Percentiles rank a stretch among this genome's conserved stretches.
phyloP scores from a whole-genome alignment of 805 yeast genomes.

The Phaffomyces antillensis region DNA sequence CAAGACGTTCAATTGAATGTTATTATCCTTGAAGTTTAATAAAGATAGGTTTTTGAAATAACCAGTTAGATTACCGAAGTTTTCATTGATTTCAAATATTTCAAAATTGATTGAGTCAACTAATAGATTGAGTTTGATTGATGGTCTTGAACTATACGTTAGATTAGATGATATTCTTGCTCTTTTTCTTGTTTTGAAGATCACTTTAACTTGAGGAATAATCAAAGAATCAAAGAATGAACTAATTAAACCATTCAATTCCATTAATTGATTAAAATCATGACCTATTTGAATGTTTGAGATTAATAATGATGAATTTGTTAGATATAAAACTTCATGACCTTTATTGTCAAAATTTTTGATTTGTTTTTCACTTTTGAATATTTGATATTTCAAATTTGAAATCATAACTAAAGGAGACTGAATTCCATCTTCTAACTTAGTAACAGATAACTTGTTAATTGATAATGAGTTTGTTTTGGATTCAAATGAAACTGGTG shows the following conservation, averaged over 20 bases:
- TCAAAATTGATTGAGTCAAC: slow-evolving; percentile 11
- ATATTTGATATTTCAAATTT: slow-evolving; percentile 16
- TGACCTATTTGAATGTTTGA: slow-evolving; percentile 25
- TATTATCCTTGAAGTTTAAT: slow-evolving; percentile 12
- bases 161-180: slow-evolving; percentile 17
- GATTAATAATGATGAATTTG: slow-evolving; percentile 12
- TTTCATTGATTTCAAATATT: slow-evolving; percentile 17
- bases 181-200: slow-evolving; percentile 20
- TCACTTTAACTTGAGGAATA: slow-evolving; percentile 13
- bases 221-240: slow-evolving; percentile 5
- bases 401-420: slow-evolving; percentile 11
- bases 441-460: slow-evolving; percentile 25
- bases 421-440: slow-evolving; percentile 13
- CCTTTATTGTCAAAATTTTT: slow-evolving; percentile 24
- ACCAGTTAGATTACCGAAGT: slow-evolving; percentile 29
- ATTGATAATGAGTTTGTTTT: slow-evolving; percentile 26
- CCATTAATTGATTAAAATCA: slow-evolving; percentile 23
- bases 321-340: slow-evolving; percentile 20
- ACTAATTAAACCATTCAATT: slow-evolving; percentile 7
- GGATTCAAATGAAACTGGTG: slow-evolving; percentile 41
- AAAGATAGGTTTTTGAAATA: slow-evolving; percentile 10
- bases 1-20: slow-evolving; percentile 15
- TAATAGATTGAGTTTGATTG: slow-evolving; percentile 7
- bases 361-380: slow-evolving; percentile 16
- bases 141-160: slow-evolving; percentile 15